Conservation (phyloP, 768 basidiomycete species). For the Xanthoconium stramineum region DNA sequence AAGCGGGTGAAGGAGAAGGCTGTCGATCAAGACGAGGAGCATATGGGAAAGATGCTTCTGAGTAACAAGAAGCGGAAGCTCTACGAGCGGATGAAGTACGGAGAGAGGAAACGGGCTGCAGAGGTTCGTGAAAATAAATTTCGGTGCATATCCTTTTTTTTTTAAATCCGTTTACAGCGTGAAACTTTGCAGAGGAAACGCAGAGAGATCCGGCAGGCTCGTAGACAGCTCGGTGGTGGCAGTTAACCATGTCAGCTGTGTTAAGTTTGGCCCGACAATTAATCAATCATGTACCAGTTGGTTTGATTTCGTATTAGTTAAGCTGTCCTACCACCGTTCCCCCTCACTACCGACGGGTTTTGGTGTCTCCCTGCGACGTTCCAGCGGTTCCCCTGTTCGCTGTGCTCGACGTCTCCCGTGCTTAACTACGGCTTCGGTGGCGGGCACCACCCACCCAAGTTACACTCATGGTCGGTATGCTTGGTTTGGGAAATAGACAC, state of each 20-base stretch:
- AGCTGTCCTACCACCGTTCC: slow-evolving; percentile 3
- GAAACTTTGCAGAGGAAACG: slow-evolving; percentile 58
- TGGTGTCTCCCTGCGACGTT: not conserved
- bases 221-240: slow-evolving; percentile 5
- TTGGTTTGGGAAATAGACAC: slow-evolving; percentile 35
- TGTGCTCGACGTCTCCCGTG: not conserved
- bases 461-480: slow-evolving; percentile 37
- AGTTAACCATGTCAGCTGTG: not conserved
- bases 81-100: slow-evolving; percentile 91
- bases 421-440: not conserved
- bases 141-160: slow-evolving; percentile 2
- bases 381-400: not conserved
- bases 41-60: slow-evolving; percentile 98
- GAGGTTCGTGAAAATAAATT: slow-evolving; percentile 58
- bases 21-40: slow-evolving; percentile 52
- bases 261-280: too few relatives aligned
- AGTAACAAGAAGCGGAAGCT: slow-evolving; percentile 92
- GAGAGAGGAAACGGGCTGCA: slow-evolving; percentile 66
- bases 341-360: slow-evolving; percentile 5
- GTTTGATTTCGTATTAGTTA: slow-evolving; percentile 6
- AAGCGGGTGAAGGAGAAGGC: slow-evolving; percentile 33
- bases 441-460: not conserved
- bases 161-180: slow-evolving; percentile 42
- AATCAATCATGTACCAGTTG: too few relatives aligned
- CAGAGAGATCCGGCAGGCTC: slow-evolving; percentile 48